These are phyloP conservation scores for Fragilaria crotonensis DNA, from an alignment of 108 stramenopile genomes.

Conservation along the genomic window DNA sequence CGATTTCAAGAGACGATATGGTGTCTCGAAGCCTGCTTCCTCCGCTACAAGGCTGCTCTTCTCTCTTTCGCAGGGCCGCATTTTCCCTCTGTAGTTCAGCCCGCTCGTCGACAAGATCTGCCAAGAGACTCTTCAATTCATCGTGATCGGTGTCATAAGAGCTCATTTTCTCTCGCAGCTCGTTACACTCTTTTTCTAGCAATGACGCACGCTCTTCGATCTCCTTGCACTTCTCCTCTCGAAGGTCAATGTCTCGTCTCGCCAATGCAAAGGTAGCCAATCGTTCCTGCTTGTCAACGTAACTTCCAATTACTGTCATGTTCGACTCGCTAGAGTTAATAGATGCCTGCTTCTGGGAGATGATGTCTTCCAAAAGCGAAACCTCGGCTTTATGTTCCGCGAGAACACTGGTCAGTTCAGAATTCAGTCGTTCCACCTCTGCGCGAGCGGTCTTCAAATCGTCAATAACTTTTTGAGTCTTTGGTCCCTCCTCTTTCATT, in stretches of 20 bases:
- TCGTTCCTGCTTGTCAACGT: conserved; percentile 70
- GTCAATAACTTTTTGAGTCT: conserved; percentile 49
- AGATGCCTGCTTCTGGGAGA: conserved; percentile 23
- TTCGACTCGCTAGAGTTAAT: conserved; percentile 57
- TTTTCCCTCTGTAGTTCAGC: conserved; percentile 43
- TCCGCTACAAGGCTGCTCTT: conserved; percentile 27
- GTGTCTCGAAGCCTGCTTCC: conserved; percentile 22
- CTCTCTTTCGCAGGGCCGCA: conserved; percentile 28
- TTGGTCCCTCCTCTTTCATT: conserved; percentile 74
- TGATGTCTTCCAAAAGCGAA: conserved; percentile 10
- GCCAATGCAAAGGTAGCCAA: conserved; percentile 67
- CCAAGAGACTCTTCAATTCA: conserved; percentile 55
- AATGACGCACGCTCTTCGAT: conserved; percentile 33
- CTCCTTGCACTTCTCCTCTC: conserved; percentile 54
- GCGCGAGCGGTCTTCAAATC: conserved; percentile 37
- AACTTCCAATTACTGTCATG: conserved; percentile 52
- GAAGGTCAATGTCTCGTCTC: conserved; percentile 58
- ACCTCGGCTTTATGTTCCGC: conserved; percentile 39
- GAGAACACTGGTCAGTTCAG: conserved; percentile 37
- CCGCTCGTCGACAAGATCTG: conserved; percentile 53
- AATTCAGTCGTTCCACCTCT: conserved; percentile 13
- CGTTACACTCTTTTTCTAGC: conserved; percentile 23
- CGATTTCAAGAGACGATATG: conserved; percentile 15
- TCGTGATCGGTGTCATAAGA: conserved; percentile 33
- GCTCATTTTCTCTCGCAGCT: conserved; percentile 26